Evolutionary conservation across 805 yeast genomes (phyloP).

Genomic region (Zygoascus bituminiphila): DNA sequence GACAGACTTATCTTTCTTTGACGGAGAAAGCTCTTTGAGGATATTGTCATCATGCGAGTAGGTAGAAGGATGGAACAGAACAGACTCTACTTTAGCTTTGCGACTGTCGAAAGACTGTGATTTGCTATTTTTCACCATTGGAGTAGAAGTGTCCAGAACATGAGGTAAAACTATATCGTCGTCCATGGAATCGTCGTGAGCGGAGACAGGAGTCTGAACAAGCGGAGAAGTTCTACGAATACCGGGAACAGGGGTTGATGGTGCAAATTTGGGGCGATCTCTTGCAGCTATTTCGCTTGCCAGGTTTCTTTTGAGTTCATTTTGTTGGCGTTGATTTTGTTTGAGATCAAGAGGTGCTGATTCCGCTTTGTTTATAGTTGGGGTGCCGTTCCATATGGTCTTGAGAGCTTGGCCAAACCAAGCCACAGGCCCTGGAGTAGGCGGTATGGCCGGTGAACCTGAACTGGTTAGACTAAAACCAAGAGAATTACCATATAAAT

Average conservation of each 20-base stretch:
- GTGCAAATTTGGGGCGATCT: not conserved
- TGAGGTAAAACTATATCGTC: not conserved
- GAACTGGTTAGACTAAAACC: not conserved
- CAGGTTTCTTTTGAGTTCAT: not conserved
- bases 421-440: conserved; percentile 17
- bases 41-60: not conserved
- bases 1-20: not conserved
- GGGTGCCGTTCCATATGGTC: conserved; percentile 17
- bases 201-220: not conserved
- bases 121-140: not conserved
- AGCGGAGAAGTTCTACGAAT: not conserved
- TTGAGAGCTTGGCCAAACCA: conserved; percentile 19
- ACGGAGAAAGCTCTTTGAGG: not conserved
- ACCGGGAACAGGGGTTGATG: not conserved
- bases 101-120: not conserved
- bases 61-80: not conserved
- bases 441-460: conserved; percentile 11
- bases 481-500: not conserved
- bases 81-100: not conserved
- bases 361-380: conserved; percentile 7
- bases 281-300: not conserved
- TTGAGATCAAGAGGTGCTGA: too few relatives aligned
- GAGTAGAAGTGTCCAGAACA: not conserved
- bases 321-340: not conserved
- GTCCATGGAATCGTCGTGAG: not conserved